Evolutionary conservation across 352 stramenopile species (phyloP).

Genomic region (Phytopythium litorale): DNA sequence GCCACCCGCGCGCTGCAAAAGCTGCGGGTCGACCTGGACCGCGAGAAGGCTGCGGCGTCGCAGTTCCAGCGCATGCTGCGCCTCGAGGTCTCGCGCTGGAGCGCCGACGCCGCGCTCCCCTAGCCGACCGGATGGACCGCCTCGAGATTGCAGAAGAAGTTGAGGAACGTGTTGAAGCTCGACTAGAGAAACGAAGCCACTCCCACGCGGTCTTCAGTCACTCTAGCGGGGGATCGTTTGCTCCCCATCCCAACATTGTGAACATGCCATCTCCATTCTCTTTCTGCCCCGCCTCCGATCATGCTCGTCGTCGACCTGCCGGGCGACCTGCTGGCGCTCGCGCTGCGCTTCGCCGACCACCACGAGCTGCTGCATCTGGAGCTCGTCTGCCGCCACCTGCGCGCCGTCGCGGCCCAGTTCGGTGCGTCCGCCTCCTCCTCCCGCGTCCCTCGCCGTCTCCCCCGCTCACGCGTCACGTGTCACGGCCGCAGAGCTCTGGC

Average conservation of each 20-base stretch:
- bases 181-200: not conserved
- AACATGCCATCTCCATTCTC: not conserved
- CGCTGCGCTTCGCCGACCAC: conserved; percentile 38
- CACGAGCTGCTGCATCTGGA: conserved; percentile 30
- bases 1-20: conserved; percentile 26
- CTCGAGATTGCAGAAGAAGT: not conserved
- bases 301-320: conserved; percentile 27
- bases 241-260: not conserved
- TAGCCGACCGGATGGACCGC: not conserved
- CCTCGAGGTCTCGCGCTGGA: conserved; percentile 46
- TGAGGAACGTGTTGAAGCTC: not conserved
- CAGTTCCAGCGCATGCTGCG: conserved; percentile 62
- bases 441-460: too few relatives aligned
- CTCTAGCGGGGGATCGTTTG: not conserved
- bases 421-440: conserved; percentile 6
- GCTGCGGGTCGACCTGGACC: conserved; percentile 52
- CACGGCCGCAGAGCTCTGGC: conserved; percentile 27
- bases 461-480: too few relatives aligned
- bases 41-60: conserved; percentile 36
- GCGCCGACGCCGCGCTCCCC: conserved; percentile 12
- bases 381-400: conserved; percentile 10
- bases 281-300: not conserved
- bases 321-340: conserved; percentile 31
- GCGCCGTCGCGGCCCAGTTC: conserved; percentile 14
- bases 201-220: not conserved